Conservation (phyloP, 2,329 filamentous ascomycete genomes). For the Westerdykella ornata region DNA sequence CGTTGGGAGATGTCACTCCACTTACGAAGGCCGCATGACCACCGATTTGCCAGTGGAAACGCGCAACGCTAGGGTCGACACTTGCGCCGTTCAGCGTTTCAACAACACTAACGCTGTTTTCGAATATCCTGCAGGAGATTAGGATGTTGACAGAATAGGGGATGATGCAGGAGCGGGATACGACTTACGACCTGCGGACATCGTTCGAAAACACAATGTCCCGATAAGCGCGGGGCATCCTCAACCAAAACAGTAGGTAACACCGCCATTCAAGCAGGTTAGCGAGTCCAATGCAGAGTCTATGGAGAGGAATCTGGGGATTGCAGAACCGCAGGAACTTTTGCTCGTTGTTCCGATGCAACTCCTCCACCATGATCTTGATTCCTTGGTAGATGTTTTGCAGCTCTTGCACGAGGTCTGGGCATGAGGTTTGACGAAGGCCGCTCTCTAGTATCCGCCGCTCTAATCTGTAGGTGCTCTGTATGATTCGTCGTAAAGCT, state of each 20-base stretch:
- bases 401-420: slow-evolving; percentile 31
- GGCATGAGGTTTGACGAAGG: slow-evolving; percentile 27
- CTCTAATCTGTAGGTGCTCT: slow-evolving; percentile 35
- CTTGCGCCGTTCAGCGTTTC: slow-evolving; percentile 33
- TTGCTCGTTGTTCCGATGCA: slow-evolving; percentile 28
- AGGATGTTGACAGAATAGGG: neutral
- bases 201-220: slow-evolving; percentile 33
- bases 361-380: slow-evolving; percentile 32
- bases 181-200: slow-evolving; percentile 30
- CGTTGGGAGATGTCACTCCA: neutral
- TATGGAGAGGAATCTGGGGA: slow-evolving; percentile 27
- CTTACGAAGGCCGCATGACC: slow-evolving; percentile 7
- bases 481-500: slow-evolving; percentile 30
- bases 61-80: slow-evolving; percentile 31
- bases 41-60: slow-evolving; percentile 37
- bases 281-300: slow-evolving; percentile 26
- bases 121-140: slow-evolving; percentile 27
- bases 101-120: slow-evolving; percentile 35
- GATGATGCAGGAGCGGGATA: neutral
- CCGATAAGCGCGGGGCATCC: slow-evolving; percentile 34
- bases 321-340: slow-evolving; percentile 30
- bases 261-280: slow-evolving; percentile 34
- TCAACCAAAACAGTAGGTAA: slow-evolving; percentile 36
- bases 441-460: slow-evolving; percentile 32
- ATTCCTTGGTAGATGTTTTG: slow-evolving; percentile 32